Conservation (phyloP, 805 yeast genomes). For the Candida dajiaensis region DNA sequence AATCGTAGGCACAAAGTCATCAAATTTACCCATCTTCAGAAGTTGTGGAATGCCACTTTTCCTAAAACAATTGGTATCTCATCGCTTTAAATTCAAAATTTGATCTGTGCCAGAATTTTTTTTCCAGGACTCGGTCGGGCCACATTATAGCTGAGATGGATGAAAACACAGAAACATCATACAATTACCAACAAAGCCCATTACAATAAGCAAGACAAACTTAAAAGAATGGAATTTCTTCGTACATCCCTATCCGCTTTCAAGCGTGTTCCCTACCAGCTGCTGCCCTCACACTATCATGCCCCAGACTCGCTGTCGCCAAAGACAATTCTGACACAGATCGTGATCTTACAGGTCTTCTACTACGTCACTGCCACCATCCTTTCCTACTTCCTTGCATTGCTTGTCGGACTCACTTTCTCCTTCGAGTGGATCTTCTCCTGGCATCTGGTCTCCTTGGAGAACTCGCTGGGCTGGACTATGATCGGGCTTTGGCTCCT, state of each 20-base stretch:
- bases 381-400: conserved; percentile 58
- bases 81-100: conserved; percentile 7
- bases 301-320: conserved; percentile 47
- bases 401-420: conserved; percentile 67
- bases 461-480: conserved; percentile 76
- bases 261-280: conserved; percentile 7
- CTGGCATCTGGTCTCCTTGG: conserved; percentile 69
- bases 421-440: conserved; percentile 67
- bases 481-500: conserved; percentile 73
- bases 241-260: background rate
- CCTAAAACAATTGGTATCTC: background rate
- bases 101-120: background rate
- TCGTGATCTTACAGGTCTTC: conserved; percentile 67
- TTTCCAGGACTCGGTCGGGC: background rate
- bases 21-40: conserved; percentile 25
- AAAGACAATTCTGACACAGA: conserved; percentile 58
- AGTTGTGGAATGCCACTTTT: background rate
- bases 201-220: background rate
- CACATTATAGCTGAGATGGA: background rate
- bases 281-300: conserved; percentile 13
- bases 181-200: background rate
- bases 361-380: conserved; percentile 71
- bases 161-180: background rate
- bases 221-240: background rate
- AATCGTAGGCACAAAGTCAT: conserved; percentile 69